Conservation (phyloP, 495 filamentous ascomycete species). For the Penicillium roqueforti region DNA sequence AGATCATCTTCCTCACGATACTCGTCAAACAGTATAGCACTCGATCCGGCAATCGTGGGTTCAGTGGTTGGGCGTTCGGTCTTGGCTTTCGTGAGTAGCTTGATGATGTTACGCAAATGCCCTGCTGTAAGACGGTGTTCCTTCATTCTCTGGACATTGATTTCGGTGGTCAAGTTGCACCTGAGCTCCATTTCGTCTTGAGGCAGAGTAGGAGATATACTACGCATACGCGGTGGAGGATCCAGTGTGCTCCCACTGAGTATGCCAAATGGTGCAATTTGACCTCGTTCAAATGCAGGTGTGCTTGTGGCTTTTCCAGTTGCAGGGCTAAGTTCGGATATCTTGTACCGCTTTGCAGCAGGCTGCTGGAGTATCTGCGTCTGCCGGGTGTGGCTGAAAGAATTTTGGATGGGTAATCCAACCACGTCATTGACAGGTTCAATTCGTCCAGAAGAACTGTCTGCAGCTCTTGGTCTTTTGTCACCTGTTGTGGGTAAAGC, state of each 20-base stretch:
- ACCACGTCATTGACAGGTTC: neutral
- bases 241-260: neutral
- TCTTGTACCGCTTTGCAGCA: neutral
- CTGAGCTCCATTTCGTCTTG: neutral
- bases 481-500: neutral
- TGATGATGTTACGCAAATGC: neutral
- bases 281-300: neutral
- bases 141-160: conserved; percentile 2
- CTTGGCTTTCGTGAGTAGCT: neutral
- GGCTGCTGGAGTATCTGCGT: neutral
- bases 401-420: neutral
- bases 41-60: neutral
- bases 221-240: neutral
- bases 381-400: neutral
- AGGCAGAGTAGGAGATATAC: neutral
- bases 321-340: neutral
- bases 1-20: conserved; percentile 4
- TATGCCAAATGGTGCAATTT: neutral
- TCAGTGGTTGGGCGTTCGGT: neutral
- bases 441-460: neutral
- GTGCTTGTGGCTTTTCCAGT: neutral
- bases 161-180: conserved; percentile 2
- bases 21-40: neutral
- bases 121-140: neutral
- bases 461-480: neutral